A percentile compares a stretch with the other conserved stretches of the same genome.
These are phyloP conservation scores for Periglandula ipomoeae DNA, from an alignment of 2,329 filamentous ascomycete species.

Conservation along the genomic window DNA sequence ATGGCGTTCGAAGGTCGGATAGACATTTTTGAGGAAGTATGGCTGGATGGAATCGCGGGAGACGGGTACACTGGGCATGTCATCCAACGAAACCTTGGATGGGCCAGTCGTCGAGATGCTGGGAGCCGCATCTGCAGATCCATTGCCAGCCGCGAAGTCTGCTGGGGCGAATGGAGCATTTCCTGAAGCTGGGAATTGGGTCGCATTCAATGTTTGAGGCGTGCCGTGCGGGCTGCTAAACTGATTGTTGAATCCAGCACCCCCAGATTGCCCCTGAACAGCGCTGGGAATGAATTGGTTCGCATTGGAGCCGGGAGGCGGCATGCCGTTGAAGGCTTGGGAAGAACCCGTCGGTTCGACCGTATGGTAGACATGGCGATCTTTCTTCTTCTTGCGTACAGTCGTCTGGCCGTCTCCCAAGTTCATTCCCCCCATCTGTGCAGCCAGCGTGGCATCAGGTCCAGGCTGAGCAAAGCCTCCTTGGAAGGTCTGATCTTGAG, in stretches of 20 bases:
- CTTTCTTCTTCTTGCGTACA: slow-evolving; percentile 76
- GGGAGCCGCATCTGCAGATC: slow-evolving; percentile 20
- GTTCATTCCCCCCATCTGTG: slow-evolving; percentile 71
- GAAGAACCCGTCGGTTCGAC: slow-evolving; percentile 64
- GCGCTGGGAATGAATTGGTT: slow-evolving; percentile 29
- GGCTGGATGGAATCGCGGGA: slow-evolving; percentile 75
- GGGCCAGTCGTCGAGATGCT: slow-evolving; percentile 24
- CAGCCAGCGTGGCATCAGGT: slow-evolving; percentile 45
- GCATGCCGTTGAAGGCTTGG: slow-evolving; percentile 61
- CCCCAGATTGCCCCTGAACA: slow-evolving; percentile 14
- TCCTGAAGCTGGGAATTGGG: slow-evolving; percentile 54
- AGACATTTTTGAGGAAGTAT: slow-evolving; percentile 79
- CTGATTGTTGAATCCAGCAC: slow-evolving; percentile 29
- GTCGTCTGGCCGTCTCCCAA: slow-evolving; percentile 45
- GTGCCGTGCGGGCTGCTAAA: slow-evolving; percentile 36
- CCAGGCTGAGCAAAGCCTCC: slow-evolving; percentile 21
- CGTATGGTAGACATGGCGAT: slow-evolving; percentile 84
- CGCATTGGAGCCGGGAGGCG: slow-evolving; percentile 43
- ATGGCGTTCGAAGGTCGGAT: slow-evolving; percentile 92
- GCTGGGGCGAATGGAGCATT: slow-evolving; percentile 31
- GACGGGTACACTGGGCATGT: slow-evolving; percentile 82
- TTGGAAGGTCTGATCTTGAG: slow-evolving; percentile 21
- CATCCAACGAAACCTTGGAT: slow-evolving; percentile 71
- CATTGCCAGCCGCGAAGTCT: slow-evolving; percentile 15
- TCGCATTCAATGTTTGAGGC: slow-evolving; percentile 28